Conservation (phyloP, 2,329 filamentous ascomycete species). For the Clarireedia homoeocarpa region DNA sequence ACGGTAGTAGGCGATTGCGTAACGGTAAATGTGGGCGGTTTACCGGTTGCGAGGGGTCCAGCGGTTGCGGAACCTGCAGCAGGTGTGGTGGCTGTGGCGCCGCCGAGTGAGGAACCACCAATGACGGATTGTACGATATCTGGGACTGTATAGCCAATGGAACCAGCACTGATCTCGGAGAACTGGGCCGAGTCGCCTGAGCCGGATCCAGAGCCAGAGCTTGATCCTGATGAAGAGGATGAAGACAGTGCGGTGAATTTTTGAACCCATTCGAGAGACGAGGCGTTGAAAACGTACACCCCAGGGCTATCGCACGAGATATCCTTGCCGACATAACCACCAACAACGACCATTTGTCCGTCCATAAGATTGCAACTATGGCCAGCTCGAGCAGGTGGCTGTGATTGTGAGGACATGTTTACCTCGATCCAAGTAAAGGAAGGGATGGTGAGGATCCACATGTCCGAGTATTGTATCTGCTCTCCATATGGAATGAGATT, state of each 20-base stretch:
- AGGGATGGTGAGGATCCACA: slow-evolving; percentile 68
- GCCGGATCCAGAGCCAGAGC: background rate
- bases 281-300: slow-evolving; percentile 67
- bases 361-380: slow-evolving; percentile 64
- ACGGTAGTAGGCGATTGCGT: slow-evolving; percentile 47
- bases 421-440: slow-evolving; percentile 68
- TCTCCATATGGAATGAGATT: slow-evolving; percentile 55
- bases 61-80: slow-evolving; percentile 52
- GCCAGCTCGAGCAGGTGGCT: slow-evolving; percentile 56
- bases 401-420: slow-evolving; percentile 42
- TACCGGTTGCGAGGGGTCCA: slow-evolving; percentile 65
- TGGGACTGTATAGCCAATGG: slow-evolving; percentile 61
- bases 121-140: slow-evolving; percentile 53
- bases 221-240: slow-evolving; percentile 38
- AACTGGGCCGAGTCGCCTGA: slow-evolving; percentile 7
- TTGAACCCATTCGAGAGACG: slow-evolving; percentile 53
- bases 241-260: slow-evolving; percentile 50
- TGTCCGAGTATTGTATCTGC: slow-evolving; percentile 57
- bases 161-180: slow-evolving; percentile 42
- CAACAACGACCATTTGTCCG: slow-evolving; percentile 61
- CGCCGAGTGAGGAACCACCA: slow-evolving; percentile 51
- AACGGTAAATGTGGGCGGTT: slow-evolving; percentile 60
- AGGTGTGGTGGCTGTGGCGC: slow-evolving; percentile 59
- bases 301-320: slow-evolving; percentile 59
- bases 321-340: slow-evolving; percentile 57